Base-by-base conservation (phyloP, 345 rosid genomes). In the Balakata baccata region DNA sequence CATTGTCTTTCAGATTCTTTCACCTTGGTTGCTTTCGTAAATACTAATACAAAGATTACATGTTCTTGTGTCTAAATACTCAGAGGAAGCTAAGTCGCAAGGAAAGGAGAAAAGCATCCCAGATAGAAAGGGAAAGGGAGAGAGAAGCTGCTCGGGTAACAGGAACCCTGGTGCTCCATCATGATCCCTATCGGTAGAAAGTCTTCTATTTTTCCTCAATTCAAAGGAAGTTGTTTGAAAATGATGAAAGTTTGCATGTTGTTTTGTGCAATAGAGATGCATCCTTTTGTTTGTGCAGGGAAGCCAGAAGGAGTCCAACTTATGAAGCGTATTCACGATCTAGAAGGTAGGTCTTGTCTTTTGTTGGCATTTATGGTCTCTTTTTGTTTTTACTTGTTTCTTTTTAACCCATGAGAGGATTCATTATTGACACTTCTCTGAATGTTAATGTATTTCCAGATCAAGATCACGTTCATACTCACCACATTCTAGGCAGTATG, bases 31-130 rank as follows among this genome's bases (percentile, higher is more conserved):
- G 73, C 58, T 63, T 1, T 6, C 37, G 57, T 12, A 6, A 16
- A 51, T 16, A 47, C 11, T 23, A 23, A 45, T 25, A 13, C 59
- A 56, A 45, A 29, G 68, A 22, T 59, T 77, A 22, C 51, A 45
- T 76, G 64, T 80, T 67, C 14, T 29, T 52, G 60, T 23, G 62
- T 75, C 47, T 70, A 38, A 77, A 72, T 75, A 23, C 83, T 77
- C 76, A 95, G 99, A 89, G 89, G 81, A 95, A 95, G 79, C 81
- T 95, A 49, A 95, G 99, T 84, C 96, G 99, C 17, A 95, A 95
- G 78, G 99, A 95, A 86, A 88, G 99, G 84, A 89, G 97, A 71
- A 95, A 95, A 83, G 97, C 90, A 75, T 95, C 98, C 70, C 96
- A 92, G 74, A 83, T 87, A 73, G 99, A 89, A 82, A 91, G 98